These are phyloP conservation scores for Trichoderma sp. DNA, from an alignment of 2,329 filamentous ascomycete genomes.

Conservation along the genomic window DNA sequence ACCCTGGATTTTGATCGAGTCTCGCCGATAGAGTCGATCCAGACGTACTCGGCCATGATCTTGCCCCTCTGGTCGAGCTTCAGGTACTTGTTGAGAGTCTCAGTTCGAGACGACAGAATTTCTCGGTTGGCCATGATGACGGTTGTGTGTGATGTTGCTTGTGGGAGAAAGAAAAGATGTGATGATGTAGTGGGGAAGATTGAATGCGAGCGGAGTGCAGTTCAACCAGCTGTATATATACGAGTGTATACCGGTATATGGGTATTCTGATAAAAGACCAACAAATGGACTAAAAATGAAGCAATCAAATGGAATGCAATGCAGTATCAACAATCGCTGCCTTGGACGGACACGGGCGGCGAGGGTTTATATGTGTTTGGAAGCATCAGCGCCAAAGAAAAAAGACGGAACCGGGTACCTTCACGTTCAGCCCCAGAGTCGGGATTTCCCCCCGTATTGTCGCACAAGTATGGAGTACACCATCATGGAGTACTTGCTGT, in stretches of 20 bases:
- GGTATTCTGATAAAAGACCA: background rate
- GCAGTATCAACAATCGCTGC: background rate
- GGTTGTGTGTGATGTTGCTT: background rate
- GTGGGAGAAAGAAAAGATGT: background rate
- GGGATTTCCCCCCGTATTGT: background rate
- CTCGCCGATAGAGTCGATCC: slow-evolving; percentile 82
- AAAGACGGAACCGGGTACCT: background rate
- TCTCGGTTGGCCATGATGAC: slow-evolving; percentile 26
- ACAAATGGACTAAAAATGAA: background rate
- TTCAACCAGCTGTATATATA: background rate
- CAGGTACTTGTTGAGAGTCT: slow-evolving; percentile 79
- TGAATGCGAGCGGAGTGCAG: background rate
- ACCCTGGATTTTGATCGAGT: slow-evolving; percentile 96
- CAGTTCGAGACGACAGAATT: slow-evolving; percentile 31
- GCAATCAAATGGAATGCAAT: slow-evolving; percentile 14
- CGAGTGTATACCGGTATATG: background rate
- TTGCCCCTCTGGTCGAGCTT: slow-evolving; percentile 82
- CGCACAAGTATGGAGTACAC: slow-evolving; percentile 11
- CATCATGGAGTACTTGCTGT: background rate
- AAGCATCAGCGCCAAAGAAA: slow-evolving; percentile 1
- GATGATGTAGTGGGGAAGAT: background rate
- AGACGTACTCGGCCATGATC: slow-evolving; percentile 95
- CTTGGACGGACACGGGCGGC: background rate
- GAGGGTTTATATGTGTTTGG: slow-evolving; percentile 8
- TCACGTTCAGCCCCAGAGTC: background rate